phyloP scores from a whole-genome alignment of 176 grass and related monocot genomes.

The Cymbopogon citratus region DNA sequence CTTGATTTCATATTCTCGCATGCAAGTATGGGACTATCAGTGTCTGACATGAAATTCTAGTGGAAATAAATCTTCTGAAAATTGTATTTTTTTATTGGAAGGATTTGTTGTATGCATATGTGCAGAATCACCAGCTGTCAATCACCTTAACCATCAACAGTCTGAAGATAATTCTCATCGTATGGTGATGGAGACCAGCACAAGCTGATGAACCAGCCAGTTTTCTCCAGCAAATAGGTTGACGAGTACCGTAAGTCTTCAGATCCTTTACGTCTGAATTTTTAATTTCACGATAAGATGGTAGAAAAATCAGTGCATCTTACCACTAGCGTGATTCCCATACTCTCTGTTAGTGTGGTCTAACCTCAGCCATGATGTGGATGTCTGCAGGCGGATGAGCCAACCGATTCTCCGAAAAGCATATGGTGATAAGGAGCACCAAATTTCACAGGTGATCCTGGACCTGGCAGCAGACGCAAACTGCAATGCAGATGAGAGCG shows the following conservation, averaged over 20 bases:
- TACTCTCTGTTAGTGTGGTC: not conserved
- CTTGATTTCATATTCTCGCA: not conserved
- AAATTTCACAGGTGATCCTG: constrained; percentile 29
- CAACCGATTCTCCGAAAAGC: constrained; percentile 15
- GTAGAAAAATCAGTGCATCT: constrained; percentile 5
- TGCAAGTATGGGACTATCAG: not conserved
- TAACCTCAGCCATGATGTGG: constrained; percentile 22
- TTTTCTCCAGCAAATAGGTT: not conserved
- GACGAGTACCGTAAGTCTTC: not conserved
- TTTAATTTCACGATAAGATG: not conserved
- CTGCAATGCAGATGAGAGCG: not conserved
- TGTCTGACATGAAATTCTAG: not conserved
- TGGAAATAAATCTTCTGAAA: not conserved
- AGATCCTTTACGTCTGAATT: not conserved
- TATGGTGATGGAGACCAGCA: constrained; percentile 23
- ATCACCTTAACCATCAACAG: not conserved
- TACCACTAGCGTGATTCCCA: constrained; percentile 6
- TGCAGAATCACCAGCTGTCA: not conserved
- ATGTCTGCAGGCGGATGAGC: constrained; percentile 17
- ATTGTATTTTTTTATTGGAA: not conserved
- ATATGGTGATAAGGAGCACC: constrained; percentile 29
- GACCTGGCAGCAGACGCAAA: not conserved
- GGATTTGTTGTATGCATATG: not conserved
- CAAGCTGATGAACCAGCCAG: not conserved
- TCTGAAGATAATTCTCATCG: not conserved